Conservation (phyloP, 441 rosid species). For the Dalechampia spathulata region DNA sequence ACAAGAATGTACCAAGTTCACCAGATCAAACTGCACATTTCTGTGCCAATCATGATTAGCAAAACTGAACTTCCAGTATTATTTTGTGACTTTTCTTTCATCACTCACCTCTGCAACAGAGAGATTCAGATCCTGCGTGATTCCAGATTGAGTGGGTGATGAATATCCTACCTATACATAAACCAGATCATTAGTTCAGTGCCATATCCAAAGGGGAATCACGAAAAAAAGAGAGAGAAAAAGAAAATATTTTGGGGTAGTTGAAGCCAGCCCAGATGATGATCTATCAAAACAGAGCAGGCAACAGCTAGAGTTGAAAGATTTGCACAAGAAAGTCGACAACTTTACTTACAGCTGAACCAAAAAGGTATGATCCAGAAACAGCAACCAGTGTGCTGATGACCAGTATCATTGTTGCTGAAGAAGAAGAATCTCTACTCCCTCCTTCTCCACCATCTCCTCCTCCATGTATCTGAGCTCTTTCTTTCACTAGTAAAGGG, state of each 20-base stretch:
- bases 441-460: slow-evolving; percentile 4
- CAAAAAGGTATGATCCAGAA: slow-evolving; percentile 45
- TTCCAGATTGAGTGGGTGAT: slow-evolving; percentile 65
- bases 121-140: slow-evolving; percentile 49
- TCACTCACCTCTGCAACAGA: slow-evolving; percentile 52
- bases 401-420: slow-evolving; percentile 31
- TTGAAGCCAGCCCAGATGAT: no score
- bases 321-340: not conserved
- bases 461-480: slow-evolving; percentile 5
- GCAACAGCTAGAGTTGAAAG: not conserved
- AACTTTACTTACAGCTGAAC: slow-evolving; percentile 39
- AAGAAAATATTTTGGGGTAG: no score
- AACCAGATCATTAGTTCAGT: not conserved
- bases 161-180: slow-evolving; percentile 66
- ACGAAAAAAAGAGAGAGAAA: no score
- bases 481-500: slow-evolving; percentile 21
- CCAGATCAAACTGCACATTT: not conserved
- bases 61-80: no score
- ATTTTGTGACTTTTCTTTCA: no score
- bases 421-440: slow-evolving; percentile 18
- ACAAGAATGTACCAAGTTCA: not conserved
- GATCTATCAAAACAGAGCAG: no score
- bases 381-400: slow-evolving; percentile 46
- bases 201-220: no score
- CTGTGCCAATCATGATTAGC: not conserved